Evolutionary conservation across 257 asterid species (phyloP).

Genomic region (Nicotiana attenuata): DNA sequence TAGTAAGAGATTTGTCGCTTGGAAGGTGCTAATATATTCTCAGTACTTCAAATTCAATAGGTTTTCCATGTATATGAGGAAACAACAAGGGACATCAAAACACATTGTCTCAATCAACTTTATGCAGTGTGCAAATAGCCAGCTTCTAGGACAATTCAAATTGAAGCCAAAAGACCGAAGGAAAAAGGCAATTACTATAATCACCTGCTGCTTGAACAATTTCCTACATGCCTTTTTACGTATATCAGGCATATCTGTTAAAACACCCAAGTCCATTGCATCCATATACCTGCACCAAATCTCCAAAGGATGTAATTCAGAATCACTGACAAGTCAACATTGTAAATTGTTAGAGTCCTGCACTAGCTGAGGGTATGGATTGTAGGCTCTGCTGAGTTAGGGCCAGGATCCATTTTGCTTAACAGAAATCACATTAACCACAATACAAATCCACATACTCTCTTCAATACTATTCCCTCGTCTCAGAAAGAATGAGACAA

Average conservation of each 20-base stretch:
- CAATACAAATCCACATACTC: not conserved
- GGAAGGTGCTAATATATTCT: not conserved
- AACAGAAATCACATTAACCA: not conserved
- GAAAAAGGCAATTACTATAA: not conserved
- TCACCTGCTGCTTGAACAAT: conserved; percentile 72
- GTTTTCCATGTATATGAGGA: not conserved
- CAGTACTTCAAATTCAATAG: not conserved
- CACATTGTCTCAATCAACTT: not conserved
- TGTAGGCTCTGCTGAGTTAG: not conserved
- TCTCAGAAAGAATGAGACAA: not conserved
- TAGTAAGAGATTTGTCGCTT: not conserved
- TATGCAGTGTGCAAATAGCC: not conserved
- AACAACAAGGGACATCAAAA: not conserved
- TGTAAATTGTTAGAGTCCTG: not conserved
- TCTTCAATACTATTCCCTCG: not conserved
- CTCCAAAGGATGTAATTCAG: not conserved
- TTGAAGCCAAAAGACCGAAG: not conserved
- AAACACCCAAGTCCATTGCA: conserved; percentile 65
- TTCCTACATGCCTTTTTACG: conserved; percentile 58
- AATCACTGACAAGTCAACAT: not conserved
- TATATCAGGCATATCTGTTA: conserved; percentile 73
- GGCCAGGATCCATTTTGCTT: not conserved
- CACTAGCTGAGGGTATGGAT: not conserved
- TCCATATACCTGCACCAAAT: conserved; percentile 54
- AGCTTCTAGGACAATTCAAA: not conserved